A percentile compares a stretch with the other conserved stretches of the same genome.
Conservation (phyloP, 208 protist species). For the Trypanosoma melophagium region DNA sequence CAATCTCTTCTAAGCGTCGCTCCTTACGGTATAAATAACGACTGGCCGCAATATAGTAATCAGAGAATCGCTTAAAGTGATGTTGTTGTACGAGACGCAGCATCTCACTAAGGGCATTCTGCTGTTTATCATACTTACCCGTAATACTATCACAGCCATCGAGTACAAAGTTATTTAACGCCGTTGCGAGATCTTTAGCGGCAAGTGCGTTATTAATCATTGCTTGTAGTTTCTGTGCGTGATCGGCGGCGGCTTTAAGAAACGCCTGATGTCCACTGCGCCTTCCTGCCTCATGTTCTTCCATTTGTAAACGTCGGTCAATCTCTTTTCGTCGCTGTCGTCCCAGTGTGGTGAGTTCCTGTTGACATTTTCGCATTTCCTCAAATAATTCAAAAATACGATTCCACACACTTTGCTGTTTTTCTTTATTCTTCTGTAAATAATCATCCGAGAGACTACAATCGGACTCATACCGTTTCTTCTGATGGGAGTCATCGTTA, state of each 20-base stretch:
- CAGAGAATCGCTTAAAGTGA: slow-evolving; percentile 85
- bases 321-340: slow-evolving; percentile 72
- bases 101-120: slow-evolving; percentile 77
- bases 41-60: slow-evolving; percentile 87
- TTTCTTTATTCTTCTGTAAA: slow-evolving; percentile 87
- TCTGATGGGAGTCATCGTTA: slow-evolving; percentile 77
- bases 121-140: slow-evolving; percentile 85
- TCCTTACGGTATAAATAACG: slow-evolving; percentile 88
- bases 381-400: slow-evolving; percentile 75
- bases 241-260: slow-evolving; percentile 59
- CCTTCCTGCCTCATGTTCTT: slow-evolving; percentile 82
- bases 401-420: slow-evolving; percentile 90
- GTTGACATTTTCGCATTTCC: slow-evolving; percentile 69
- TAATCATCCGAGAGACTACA: slow-evolving; percentile 70
- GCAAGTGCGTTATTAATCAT: slow-evolving; percentile 83
- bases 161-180: slow-evolving; percentile 88
- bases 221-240: slow-evolving; percentile 74
- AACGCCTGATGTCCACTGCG: slow-evolving; percentile 84
- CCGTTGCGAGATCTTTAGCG: slow-evolving; percentile 64
- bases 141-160: slow-evolving; percentile 88
- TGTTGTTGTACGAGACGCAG: slow-evolving; percentile 80
- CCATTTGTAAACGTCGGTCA: slow-evolving; percentile 72
- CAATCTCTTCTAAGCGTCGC: slow-evolving; percentile 59
- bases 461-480: slow-evolving; percentile 81
- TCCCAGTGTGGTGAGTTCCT: slow-evolving; percentile 63